A percentile compares a stretch with the other conserved stretches of the same genome.
Evolutionary conservation across 345 rosid species (phyloP).

Genomic region (Hibiscus syriacus): DNA sequence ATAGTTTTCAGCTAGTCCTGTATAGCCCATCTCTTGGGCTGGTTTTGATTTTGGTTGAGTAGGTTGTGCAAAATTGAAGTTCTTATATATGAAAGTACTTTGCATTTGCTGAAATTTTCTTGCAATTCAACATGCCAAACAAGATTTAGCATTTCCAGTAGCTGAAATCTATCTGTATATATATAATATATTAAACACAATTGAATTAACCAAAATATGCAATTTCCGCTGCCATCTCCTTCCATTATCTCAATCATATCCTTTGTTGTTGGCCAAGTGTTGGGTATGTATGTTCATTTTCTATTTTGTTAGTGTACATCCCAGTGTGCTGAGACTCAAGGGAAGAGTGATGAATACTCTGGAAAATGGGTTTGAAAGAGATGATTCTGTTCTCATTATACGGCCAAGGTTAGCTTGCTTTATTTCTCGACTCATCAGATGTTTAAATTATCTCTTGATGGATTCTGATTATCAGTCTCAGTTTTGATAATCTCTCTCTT

Average conservation of each 20-base stretch:
- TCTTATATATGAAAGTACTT: background rate
- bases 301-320: constrained; percentile 13
- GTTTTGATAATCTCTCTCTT: background rate
- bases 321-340: constrained; percentile 49
- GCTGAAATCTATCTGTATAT: constrained; percentile 22
- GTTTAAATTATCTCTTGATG: background rate
- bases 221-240: too few relatives aligned
- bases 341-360: constrained; percentile 51
- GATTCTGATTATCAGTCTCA: background rate
- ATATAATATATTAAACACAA: too few relatives aligned
- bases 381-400: constrained; percentile 33
- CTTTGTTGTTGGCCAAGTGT: background rate
- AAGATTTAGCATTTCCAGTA: background rate
- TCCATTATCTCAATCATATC: too few relatives aligned
- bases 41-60: background rate
- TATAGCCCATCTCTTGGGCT: background rate
- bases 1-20: background rate
- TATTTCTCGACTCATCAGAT: background rate
- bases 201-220: too few relatives aligned
- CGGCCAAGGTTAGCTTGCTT: constrained; percentile 34
- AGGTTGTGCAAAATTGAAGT: background rate
- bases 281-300: background rate
- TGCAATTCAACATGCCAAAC: background rate
- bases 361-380: constrained; percentile 48
- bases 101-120: background rate